A percentile compares a stretch with the other conserved stretches of the same genome.
Conservation (phyloP, 2,329 filamentous ascomycete genomes). For the Fusarium sp. region DNA sequence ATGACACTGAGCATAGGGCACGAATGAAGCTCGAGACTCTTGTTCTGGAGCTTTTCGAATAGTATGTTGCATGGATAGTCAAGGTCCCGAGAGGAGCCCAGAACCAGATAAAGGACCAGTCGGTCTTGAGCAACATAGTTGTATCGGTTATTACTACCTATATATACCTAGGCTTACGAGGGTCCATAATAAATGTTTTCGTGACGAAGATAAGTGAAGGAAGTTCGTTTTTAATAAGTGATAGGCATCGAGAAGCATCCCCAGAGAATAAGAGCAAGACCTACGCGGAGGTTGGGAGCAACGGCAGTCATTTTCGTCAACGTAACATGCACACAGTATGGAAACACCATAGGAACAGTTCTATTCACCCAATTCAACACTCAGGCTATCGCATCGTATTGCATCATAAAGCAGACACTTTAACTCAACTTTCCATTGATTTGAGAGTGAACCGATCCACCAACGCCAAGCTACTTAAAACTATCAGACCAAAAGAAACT, state of each 20-base stretch:
- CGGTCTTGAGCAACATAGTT: not conserved
- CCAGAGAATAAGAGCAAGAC: not conserved
- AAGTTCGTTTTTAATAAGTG: not conserved
- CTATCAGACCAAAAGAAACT: conserved; percentile 31
- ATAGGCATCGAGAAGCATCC: not conserved
- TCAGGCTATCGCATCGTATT: conserved; percentile 35
- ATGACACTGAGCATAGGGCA: not conserved
- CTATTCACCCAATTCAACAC: conserved; percentile 32
- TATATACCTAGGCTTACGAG: not conserved
- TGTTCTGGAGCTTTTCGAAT: not conserved
- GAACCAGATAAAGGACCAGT: not conserved
- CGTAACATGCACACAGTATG: not conserved
- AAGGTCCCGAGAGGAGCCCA: not conserved
- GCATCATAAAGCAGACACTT: conserved; percentile 26
- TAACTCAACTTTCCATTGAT: conserved; percentile 19
- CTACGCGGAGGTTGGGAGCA: not conserved
- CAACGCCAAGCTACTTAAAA: conserved; percentile 47
- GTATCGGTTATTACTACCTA: not conserved
- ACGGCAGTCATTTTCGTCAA: not conserved
- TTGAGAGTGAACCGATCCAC: conserved; percentile 40
- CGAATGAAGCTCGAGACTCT: not conserved
- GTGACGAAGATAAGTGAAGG: not conserved
- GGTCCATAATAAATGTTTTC: not conserved
- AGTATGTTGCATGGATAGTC: not conserved
- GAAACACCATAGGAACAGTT: not conserved